Conservation (phyloP, 2,329 filamentous ascomycete species). For the Calonectria honghensis region DNA sequence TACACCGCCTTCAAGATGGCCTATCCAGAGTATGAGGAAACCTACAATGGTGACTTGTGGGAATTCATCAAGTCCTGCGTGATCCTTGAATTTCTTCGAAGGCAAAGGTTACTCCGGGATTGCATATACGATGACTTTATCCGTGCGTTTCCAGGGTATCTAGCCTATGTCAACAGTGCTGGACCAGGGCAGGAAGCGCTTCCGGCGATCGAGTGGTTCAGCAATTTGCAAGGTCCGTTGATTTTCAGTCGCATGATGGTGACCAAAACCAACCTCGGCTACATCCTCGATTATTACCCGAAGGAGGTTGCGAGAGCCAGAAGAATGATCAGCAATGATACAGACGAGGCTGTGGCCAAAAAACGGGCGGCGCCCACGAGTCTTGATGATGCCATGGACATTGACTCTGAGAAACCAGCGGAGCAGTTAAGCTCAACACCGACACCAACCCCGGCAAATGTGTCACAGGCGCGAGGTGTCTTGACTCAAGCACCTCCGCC, state of each 20-base stretch:
- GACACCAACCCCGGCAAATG: constrained; percentile 17
- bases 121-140: constrained; percentile 74
- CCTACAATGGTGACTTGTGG: constrained; percentile 61
- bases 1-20: constrained; percentile 62
- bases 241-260: constrained; percentile 60
- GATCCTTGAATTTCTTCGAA: constrained; percentile 63
- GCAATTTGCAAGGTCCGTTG: constrained; percentile 54
- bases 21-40: constrained; percentile 67
- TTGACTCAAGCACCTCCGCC: constrained; percentile 44
- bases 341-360: background rate
- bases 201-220: constrained; percentile 66
- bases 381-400: constrained; percentile 45
- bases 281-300: constrained; percentile 59
- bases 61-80: constrained; percentile 68
- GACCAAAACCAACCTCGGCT: constrained; percentile 59
- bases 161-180: constrained; percentile 61
- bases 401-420: constrained; percentile 35
- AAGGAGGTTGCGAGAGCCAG: constrained; percentile 55
- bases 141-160: constrained; percentile 64
- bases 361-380: constrained; percentile 6
- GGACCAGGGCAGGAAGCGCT: constrained; percentile 55
- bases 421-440: constrained; percentile 10
- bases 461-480: constrained; percentile 38
- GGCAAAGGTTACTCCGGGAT: constrained; percentile 60
- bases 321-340: constrained; percentile 39